Conservation (phyloP, 805 yeast genomes). For the Groenewaldozyma salmanticensis region DNA sequence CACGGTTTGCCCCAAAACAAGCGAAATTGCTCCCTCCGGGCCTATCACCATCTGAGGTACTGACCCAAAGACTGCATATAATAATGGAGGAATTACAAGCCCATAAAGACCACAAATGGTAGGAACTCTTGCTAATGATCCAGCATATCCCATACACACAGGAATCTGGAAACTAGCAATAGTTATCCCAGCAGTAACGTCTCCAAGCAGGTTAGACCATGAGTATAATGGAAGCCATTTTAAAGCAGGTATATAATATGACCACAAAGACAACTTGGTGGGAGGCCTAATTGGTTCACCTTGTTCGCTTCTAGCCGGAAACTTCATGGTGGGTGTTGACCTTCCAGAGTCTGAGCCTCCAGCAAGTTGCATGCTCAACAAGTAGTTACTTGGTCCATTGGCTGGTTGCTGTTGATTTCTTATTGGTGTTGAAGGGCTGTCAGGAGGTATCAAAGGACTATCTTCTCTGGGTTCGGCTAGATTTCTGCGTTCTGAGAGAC, state of each 20-base stretch:
- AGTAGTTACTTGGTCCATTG: too few species aligned
- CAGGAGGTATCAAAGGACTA: too few species aligned
- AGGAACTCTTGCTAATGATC: conserved; percentile 75
- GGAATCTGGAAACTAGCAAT: conserved; percentile 90
- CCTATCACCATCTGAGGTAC: conserved; percentile 88
- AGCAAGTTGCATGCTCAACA: too few species aligned
- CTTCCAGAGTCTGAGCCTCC: too few species aligned
- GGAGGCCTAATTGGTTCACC: too few species aligned
- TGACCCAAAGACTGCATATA: conserved; percentile 70
- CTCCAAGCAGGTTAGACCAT: conserved; percentile 38
- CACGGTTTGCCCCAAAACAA: conserved; percentile 72
- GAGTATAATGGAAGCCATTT: conserved; percentile 44
- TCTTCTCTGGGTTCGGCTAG: too few species aligned
- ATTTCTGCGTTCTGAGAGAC: too few species aligned
- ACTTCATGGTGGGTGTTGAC: too few species aligned
- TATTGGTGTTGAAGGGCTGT: too few species aligned
- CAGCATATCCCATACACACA: conserved; percentile 71
- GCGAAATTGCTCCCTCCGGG: conserved; percentile 81
- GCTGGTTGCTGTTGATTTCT: too few species aligned
- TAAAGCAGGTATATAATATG: conserved; percentile 47
- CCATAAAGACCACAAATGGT: conserved; percentile 73
- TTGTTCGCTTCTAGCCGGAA: too few species aligned
- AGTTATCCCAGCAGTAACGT: conserved; percentile 74
- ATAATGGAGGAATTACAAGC: conserved; percentile 65
- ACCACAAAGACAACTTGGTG: conserved; percentile 23